phyloP scores from a whole-genome alignment of 1,139 yeast genomes.

The Geotrichum restrictum region DNA sequence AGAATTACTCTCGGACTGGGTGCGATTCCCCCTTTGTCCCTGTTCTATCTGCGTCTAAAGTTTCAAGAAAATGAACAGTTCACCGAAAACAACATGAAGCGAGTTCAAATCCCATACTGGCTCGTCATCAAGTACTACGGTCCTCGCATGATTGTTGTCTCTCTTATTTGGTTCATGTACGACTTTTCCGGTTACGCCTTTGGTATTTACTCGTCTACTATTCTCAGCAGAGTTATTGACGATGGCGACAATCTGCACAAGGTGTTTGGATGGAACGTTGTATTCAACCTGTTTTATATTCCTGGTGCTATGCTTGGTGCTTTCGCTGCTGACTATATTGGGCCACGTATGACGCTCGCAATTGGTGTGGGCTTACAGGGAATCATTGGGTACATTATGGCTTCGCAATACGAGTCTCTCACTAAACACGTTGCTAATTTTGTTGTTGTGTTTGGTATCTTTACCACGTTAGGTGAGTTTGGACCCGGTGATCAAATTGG shows the following conservation, averaged over 20 bases:
- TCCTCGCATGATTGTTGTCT: constrained; percentile 67
- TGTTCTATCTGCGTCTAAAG: constrained; percentile 72
- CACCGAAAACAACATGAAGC: constrained; percentile 64
- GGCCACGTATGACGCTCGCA: constrained; percentile 76
- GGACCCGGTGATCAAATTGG: constrained; percentile 95
- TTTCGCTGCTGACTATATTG: constrained; percentile 71
- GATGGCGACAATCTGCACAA: constrained; percentile 56
- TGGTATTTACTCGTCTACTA: constrained; percentile 73
- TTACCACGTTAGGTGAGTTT: constrained; percentile 81
- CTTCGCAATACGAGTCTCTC: constrained; percentile 59
- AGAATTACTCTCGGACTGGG: constrained; percentile 88
- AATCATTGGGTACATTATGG: constrained; percentile 80
- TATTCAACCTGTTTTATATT: constrained; percentile 77
- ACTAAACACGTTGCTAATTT: constrained; percentile 67
- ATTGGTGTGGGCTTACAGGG: constrained; percentile 72
- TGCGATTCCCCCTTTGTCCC: constrained; percentile 78
- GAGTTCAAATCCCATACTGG: constrained; percentile 61
- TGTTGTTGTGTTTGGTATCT: constrained; percentile 81
- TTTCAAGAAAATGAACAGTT: constrained; percentile 71
- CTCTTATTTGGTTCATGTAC: constrained; percentile 85
- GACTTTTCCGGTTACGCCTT: constrained; percentile 86
- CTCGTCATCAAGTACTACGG: constrained; percentile 75
- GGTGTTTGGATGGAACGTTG: constrained; percentile 90
- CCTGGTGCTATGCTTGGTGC: constrained; percentile 92
- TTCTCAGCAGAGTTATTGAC: constrained; percentile 58